Evolutionary conservation across 257 asterid species (phyloP).

Genomic region (Coffea eugenioides): DNA sequence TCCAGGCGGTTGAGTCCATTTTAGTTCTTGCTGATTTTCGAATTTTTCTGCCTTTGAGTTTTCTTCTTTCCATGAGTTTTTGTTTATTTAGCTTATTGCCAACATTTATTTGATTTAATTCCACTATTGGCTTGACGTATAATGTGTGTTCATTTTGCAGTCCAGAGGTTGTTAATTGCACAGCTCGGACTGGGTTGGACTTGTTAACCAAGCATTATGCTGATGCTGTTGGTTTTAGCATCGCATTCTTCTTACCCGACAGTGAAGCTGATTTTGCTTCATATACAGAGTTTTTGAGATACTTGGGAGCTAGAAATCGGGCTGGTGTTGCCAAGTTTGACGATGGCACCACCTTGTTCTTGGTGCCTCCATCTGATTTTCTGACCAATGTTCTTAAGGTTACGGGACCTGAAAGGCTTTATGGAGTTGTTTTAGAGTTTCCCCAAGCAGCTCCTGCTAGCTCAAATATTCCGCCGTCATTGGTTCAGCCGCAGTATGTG

Average conservation of each 20-base stretch:
- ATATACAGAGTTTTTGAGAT: slow-evolving; percentile 83
- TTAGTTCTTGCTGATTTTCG: not conserved
- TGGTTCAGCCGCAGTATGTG: slow-evolving; percentile 44
- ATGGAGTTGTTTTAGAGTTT: slow-evolving; percentile 88
- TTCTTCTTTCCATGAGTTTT: not conserved
- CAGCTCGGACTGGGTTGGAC: slow-evolving; percentile 94
- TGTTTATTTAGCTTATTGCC: not conserved
- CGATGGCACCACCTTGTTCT: slow-evolving; percentile 85
- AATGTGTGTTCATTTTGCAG: slow-evolving; percentile 38
- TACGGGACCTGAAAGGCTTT: slow-evolving; percentile 89
- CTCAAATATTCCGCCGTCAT: slow-evolving; percentile 29
- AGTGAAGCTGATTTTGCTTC: slow-evolving; percentile 93
- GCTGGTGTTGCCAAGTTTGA: slow-evolving; percentile 97
- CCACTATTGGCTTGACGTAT: not conserved
- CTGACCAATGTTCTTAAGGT: slow-evolving; percentile 69
- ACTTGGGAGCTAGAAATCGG: slow-evolving; percentile 78
- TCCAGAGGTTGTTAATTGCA: slow-evolving; percentile 81
- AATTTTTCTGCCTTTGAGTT: not conserved
- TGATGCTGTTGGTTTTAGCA: slow-evolving; percentile 80
- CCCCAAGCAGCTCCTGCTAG: slow-evolving; percentile 44
- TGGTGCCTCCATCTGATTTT: slow-evolving; percentile 97
- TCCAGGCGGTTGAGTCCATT: not conserved
- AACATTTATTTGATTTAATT: not conserved
- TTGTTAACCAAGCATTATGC: slow-evolving; percentile 76
- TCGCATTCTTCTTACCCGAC: slow-evolving; percentile 85